phyloP scores from a whole-genome alignment of 2,329 filamentous ascomycete species.

The Ceratocystis harringtonii region DNA sequence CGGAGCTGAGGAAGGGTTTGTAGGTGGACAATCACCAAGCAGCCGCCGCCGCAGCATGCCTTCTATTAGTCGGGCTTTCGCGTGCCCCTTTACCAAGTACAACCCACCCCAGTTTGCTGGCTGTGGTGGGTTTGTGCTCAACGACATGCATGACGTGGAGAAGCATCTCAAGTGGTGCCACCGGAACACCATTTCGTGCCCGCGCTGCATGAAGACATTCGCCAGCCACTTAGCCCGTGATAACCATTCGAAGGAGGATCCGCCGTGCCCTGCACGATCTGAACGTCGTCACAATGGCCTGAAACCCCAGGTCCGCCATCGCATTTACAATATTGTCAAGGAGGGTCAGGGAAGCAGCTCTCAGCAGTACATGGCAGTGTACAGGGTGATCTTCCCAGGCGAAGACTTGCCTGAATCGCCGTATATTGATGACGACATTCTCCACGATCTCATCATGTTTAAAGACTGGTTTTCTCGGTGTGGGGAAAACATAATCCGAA shows the following conservation, averaged over 20 bases:
- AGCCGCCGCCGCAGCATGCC: conserved; percentile 8
- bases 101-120: conserved; percentile 9
- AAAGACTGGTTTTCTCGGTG: conserved; percentile 1
- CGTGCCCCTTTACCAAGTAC: conserved; percentile 14
- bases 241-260: conserved; percentile 13
- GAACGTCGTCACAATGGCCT: conserved; percentile 11
- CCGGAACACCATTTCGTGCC: conserved; percentile 13
- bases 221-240: conserved; percentile 5
- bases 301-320: neutral
- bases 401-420: neutral
- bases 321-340: conserved; percentile 8
- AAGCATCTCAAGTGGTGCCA: conserved; percentile 15
- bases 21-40: neutral
- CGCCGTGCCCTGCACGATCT: conserved; percentile 1
- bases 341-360: neutral
- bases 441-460: conserved; percentile 7
- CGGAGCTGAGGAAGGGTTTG: neutral
- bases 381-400: conserved; percentile 7
- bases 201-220: conserved; percentile 14
- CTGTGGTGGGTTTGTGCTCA: conserved; percentile 13
- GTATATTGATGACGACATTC: neutral
- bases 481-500: neutral
- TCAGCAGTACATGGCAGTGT: neutral
- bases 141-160: conserved; percentile 6
- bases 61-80: neutral